A percentile compares a stretch with the other conserved stretches of the same genome.
phyloP scores from a whole-genome alignment of 1,139 yeast genomes.

The Geotrichum australiense region DNA sequence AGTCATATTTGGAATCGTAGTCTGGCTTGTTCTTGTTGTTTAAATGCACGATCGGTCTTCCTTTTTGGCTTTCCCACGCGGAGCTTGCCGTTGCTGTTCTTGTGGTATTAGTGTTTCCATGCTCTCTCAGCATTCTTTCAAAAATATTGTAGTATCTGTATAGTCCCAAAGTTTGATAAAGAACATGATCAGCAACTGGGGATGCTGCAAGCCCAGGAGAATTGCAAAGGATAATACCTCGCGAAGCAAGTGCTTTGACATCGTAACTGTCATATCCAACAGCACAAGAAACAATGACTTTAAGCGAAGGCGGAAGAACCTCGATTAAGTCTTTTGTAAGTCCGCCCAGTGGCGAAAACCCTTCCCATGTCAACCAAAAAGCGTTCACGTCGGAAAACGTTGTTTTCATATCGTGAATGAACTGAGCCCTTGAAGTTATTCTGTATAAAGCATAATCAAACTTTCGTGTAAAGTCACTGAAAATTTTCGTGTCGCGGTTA shows the following conservation, averaged over 20 bases:
- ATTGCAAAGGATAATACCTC: slow-evolving; percentile 53
- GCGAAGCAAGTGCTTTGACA: slow-evolving; percentile 37
- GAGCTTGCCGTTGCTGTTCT: slow-evolving; percentile 29
- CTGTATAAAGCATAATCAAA: slow-evolving; percentile 14
- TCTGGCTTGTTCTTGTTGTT: slow-evolving; percentile 38
- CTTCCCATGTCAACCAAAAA: slow-evolving; percentile 24
- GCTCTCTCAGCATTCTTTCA: slow-evolving; percentile 38
- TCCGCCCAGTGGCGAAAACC: slow-evolving; percentile 24
- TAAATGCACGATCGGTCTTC: slow-evolving; percentile 34
- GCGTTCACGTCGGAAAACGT: slow-evolving; percentile 21
- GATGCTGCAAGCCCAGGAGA: slow-evolving; percentile 47
- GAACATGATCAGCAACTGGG: slow-evolving; percentile 75
- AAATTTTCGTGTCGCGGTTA: slow-evolving; percentile 11
- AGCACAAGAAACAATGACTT: slow-evolving; percentile 56
- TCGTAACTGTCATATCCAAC: slow-evolving; percentile 67
- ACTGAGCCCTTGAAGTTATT: slow-evolving; percentile 20
- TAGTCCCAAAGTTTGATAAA: slow-evolving; percentile 51
- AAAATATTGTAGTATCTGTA: slow-evolving; percentile 55
- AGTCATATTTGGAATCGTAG: slow-evolving; percentile 16
- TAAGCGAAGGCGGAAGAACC: slow-evolving; percentile 46
- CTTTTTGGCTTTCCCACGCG: slow-evolving; percentile 23
- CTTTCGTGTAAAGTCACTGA: slow-evolving; percentile 6
- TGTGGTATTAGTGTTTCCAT: slow-evolving; percentile 40
- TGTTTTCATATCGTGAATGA: slow-evolving; percentile 20
- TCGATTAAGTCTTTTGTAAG: slow-evolving; percentile 39